A percentile compares a stretch with the other conserved stretches of the same genome.
Conservation (phyloP, 805 yeast species). For the Vanderwaltozyma yarrowii region DNA sequence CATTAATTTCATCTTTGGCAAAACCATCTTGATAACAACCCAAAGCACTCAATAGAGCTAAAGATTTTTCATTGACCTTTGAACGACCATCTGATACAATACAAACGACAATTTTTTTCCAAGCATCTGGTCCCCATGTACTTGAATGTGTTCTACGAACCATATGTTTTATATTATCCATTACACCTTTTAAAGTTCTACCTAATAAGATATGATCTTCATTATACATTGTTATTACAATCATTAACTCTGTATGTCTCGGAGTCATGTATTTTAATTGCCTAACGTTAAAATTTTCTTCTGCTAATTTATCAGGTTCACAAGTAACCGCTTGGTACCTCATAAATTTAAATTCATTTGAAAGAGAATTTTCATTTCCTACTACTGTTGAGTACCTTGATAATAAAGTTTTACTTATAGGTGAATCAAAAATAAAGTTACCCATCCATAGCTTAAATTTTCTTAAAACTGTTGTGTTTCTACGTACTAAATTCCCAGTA, state of each 20-base stretch:
- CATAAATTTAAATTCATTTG: conserved; percentile 66
- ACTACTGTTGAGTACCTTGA: conserved; percentile 37
- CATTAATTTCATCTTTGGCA: conserved; percentile 85
- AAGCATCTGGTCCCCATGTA: conserved; percentile 90
- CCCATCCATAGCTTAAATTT: conserved; percentile 41
- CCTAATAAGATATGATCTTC: conserved; percentile 79
- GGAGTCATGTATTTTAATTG: conserved; percentile 72
- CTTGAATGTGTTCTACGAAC: conserved; percentile 52
- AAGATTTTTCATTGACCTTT: conserved; percentile 68
- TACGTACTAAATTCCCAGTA: conserved; percentile 3
- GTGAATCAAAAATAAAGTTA: conserved; percentile 79
- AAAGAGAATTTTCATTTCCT: conserved; percentile 32
- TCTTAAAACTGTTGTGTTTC: conserved; percentile 11
- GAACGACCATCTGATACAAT: conserved; percentile 88
- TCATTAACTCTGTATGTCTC: conserved; percentile 73
- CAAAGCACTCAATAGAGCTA: conserved; percentile 70
- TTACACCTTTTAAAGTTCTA: conserved; percentile 80
- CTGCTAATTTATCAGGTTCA: conserved; percentile 64
- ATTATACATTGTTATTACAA: conserved; percentile 83
- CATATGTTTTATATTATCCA: conserved; percentile 74
- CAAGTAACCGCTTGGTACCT: conserved; percentile 92
- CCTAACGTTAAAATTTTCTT: conserved; percentile 63
- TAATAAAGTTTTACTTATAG: conserved; percentile 63
- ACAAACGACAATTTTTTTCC: conserved; percentile 89
- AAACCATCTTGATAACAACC: conserved; percentile 95